Percentiles rank a stretch among this genome's conserved stretches.
These are phyloP conservation scores for Cercophora samala DNA, from an alignment of 495 filamentous ascomycete genomes.

Conservation along the genomic window DNA sequence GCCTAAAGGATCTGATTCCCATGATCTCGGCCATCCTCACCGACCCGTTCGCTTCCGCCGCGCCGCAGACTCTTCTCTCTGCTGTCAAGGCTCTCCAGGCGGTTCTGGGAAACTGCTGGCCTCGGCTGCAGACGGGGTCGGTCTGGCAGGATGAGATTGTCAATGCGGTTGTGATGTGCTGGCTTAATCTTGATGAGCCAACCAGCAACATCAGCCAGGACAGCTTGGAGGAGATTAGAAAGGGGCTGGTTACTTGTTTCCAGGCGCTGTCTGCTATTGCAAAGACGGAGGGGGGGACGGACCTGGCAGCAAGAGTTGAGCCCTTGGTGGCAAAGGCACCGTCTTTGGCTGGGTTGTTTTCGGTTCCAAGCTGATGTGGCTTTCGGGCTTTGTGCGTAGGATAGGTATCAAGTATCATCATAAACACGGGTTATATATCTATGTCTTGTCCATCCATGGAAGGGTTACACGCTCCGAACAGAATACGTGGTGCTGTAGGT, in stretches of 20 bases:
- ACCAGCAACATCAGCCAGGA: constrained; percentile 31
- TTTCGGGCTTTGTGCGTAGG: too few relatives aligned
- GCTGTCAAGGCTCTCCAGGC: constrained; percentile 54
- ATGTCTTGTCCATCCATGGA: too few relatives aligned
- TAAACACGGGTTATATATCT: too few relatives aligned
- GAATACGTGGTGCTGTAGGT: too few relatives aligned
- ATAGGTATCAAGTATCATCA: too few relatives aligned
- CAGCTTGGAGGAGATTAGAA: constrained; percentile 34
- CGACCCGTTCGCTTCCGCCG: constrained; percentile 64
- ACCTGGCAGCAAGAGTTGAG: constrained; percentile 31
- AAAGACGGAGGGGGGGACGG: constrained; percentile 6
- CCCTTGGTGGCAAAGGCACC: constrained; percentile 44
- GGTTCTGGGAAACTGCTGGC: constrained; percentile 69
- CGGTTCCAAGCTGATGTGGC: constrained; percentile 3
- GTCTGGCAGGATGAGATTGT: constrained; percentile 68
- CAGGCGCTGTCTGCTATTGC: constrained; percentile 12
- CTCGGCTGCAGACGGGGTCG: constrained; percentile 51
- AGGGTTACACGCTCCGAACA: too few relatives aligned
- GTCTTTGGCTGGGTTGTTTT: constrained; percentile 41
- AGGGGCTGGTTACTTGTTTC: constrained; percentile 43
- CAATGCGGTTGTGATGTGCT: constrained; percentile 60
- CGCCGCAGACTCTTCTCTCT: constrained; percentile 52
- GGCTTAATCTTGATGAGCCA: constrained; percentile 54
- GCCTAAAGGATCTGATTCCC: constrained; percentile 59
- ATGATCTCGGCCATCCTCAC: constrained; percentile 61